Percentiles rank a stretch among this genome's conserved stretches.
Conservation (phyloP, 1,284 basidiomycete species). For the Malassezia furfur region DNA sequence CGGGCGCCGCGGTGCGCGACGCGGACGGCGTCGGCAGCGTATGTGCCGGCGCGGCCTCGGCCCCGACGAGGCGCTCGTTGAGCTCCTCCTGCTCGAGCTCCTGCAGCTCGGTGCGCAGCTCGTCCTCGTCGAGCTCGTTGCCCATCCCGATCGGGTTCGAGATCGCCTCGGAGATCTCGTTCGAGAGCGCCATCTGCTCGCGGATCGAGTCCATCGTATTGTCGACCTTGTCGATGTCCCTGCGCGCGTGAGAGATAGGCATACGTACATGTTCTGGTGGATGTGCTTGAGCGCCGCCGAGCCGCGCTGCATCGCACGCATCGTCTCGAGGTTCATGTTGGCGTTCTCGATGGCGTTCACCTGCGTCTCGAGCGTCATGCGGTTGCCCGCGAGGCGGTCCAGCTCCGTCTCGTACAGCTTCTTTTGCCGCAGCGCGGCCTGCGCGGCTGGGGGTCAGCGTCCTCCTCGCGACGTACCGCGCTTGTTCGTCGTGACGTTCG, state of each 20-base stretch:
- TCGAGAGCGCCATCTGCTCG: constrained; percentile 86
- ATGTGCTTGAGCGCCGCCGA: constrained; percentile 82
- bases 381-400: constrained; percentile 73
- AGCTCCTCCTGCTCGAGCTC: constrained; percentile 86
- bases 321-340: constrained; percentile 96
- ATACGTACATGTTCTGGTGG: constrained; percentile 62
- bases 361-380: constrained; percentile 90
- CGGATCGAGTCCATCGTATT: constrained; percentile 78
- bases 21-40: constrained; percentile 51
- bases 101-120: constrained; percentile 71
- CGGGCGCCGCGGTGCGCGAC: constrained; percentile 20
- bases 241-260: constrained; percentile 42
- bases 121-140: constrained; percentile 67
- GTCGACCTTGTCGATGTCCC: constrained; percentile 85
- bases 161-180: constrained; percentile 91
- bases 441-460: constrained; percentile 23
- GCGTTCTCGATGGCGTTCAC: constrained; percentile 94
- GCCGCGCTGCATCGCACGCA: constrained; percentile 95
- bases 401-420: constrained; percentile 81
- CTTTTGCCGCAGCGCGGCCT: constrained; percentile 83
- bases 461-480: constrained; percentile 58
- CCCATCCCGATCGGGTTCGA: constrained; percentile 66
- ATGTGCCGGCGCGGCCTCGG: constrained; percentile 82
- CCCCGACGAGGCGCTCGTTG: constrained; percentile 74
- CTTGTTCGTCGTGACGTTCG: constrained; percentile 90